Evolutionary conservation across 2,329 filamentous ascomycete species (phyloP), one percentile per base, ranked within the genome.

Genomic region (Penicillium occitanis): DNA sequence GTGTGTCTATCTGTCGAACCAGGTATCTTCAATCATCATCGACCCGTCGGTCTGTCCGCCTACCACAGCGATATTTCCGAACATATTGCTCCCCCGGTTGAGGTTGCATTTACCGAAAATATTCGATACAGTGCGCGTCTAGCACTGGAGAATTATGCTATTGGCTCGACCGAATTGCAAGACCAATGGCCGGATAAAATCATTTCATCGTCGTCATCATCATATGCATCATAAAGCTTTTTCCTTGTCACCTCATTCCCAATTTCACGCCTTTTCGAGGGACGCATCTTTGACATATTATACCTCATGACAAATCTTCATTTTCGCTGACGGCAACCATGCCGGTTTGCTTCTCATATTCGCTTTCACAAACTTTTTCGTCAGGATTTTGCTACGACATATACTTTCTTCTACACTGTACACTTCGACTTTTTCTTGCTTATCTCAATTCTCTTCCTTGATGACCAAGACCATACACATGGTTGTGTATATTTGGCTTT

Each of bases 21-120:
- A 13, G 68, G 68, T 40, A 68, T 70, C 10, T 70, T 70, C 51
- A 69, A 70, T 48, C 66, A 69, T 48, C 68, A 70, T 50, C 68
- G 67, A 28, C 65, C 65, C 11, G 67, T 66, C 13, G 67, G 68
- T 17, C 65, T 50, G 8, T 64, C 35, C 19, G 57, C 66, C 42
- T 64, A 63, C 60, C 46, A 61, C 59, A 69, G 67, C n/a, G 67
- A 68, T 53, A 68, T 68, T 51, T 64, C 68, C 2, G 64, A 63
- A 58, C 67, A 69, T 67, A 13, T 46, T 22, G 67, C 46, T 17
- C 46, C 33, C 11, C 61, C 63, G 5, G 57, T 67, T 8, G 68
- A 69, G 30, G 44, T 67, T 35, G 50, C 68, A 4, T 68, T 57
- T 17, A 68, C 67, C 13, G 65, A 67, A 40, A 68, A 67, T 30